Conservation (phyloP, 2,329 filamentous ascomycete species). For the Ophiostoma montium region DNA sequence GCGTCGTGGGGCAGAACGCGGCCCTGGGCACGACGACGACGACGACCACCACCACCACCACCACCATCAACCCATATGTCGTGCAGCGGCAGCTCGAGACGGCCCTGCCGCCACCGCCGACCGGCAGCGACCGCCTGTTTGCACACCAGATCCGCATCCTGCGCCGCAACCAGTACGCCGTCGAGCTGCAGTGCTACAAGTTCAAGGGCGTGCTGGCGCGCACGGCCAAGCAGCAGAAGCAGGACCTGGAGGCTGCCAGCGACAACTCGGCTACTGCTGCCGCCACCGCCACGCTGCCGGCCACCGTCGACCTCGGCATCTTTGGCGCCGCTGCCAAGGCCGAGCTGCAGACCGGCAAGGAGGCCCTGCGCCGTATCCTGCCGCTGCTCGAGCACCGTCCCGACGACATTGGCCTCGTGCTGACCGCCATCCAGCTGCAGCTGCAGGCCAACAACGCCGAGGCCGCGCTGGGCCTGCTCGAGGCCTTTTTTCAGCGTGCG, state of each 20-base stretch:
- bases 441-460: conserved; percentile 44
- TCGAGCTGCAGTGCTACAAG: conserved; percentile 55
- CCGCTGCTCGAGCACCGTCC: conserved; percentile 59
- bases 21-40: conserved; percentile 12
- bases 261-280: conserved; percentile 5
- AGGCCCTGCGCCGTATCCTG: conserved; percentile 55
- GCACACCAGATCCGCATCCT: conserved; percentile 52
- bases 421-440: conserved; percentile 74
- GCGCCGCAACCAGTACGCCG: conserved; percentile 46
- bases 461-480: conserved; percentile 60
- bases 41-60: neutral
- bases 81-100: conserved; percentile 47
- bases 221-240: conserved; percentile 29
- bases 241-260: conserved; percentile 13
- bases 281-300: conserved; percentile 17
- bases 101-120: conserved; percentile 31
- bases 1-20: conserved; percentile 23
- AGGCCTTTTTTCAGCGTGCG: conserved; percentile 59
- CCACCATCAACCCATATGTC: conserved; percentile 47
- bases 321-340: conserved; percentile 60
- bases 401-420: conserved; percentile 62
- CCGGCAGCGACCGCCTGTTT: conserved; percentile 51
- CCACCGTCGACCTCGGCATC: conserved; percentile 30
- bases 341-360: conserved; percentile 46
- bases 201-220: conserved; percentile 43